phyloP scores from a whole-genome alignment of 495 filamentous ascomycete species.

The Neurospora terricola region DNA sequence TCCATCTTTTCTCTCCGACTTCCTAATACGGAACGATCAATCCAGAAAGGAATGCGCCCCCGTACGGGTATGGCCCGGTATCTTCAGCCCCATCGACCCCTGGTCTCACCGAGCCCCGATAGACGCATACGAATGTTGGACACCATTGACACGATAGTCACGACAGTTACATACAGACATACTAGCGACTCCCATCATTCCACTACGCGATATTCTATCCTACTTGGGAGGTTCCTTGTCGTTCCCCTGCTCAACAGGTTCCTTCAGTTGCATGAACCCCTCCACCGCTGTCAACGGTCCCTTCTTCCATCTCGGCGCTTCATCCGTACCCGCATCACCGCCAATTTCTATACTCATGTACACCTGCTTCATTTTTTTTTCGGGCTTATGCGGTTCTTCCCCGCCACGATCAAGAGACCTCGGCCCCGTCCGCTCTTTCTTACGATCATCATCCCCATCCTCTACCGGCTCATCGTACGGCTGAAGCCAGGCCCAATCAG shows the following conservation, averaged over 20 bases:
- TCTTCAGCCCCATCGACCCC: slow-evolving; percentile 11
- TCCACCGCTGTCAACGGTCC: slow-evolving; percentile 34
- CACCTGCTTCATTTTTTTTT: neutral
- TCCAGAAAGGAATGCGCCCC: too few species aligned
- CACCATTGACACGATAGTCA: neutral
- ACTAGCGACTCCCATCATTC: neutral
- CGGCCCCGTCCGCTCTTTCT: neutral
- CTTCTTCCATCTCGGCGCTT: slow-evolving; percentile 11
- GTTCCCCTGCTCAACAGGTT: slow-evolving; percentile 11
- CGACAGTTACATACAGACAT: neutral
- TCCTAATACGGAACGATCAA: too few species aligned
- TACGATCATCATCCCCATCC: neutral
- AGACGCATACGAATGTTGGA: neutral
- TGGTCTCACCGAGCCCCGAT: neutral
- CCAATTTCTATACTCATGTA: slow-evolving; percentile 18
- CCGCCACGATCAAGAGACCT: neutral
- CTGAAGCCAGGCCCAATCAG: slow-evolving; percentile 39
- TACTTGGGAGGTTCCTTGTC: neutral
- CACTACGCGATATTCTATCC: neutral
- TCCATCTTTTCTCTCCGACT: too few species aligned
- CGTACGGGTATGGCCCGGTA: neutral
- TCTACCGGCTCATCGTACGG: slow-evolving; percentile 20
- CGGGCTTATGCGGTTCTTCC: neutral
- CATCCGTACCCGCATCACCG: slow-evolving; percentile 8
- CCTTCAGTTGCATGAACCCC: slow-evolving; percentile 33